Evolutionary conservation across 2,329 filamentous ascomycete species (phyloP), one percentile per base, ranked within the genome.

Genomic region (Penicillium paneum): DNA sequence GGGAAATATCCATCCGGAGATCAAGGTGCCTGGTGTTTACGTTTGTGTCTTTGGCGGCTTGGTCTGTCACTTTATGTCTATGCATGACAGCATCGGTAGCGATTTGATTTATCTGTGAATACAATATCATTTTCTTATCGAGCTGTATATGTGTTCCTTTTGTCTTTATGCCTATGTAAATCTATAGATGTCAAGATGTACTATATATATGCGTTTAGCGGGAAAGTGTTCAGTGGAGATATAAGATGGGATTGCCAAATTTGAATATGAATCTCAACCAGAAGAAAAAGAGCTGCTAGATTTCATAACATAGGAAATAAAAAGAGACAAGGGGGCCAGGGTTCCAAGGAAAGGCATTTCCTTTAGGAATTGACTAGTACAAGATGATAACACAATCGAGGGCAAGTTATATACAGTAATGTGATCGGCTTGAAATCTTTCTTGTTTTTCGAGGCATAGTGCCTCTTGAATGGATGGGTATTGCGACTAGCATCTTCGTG

Each of bases 391-490:
- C 59, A 62, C 56, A 59, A 55, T 56, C 50, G 58, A 58, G 59
- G 61, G 60, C 55, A 57, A 56, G 57, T 65, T 71, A 71, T 71
- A 64, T 71, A 71, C 69, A 71, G 59, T 59, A 60, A 42, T 52
- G 55, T 64, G 57, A 52, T 54, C 51, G 55, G 44, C 40, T 50
- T 41, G 39, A 29, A 50, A 48, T 53, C 57, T 53, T 62, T 55
- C 56, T 51, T 61, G 56, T 55, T 57, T 59, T 62, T 64, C 58
- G 29, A 55, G 52, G 44, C 44, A 59, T 44, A 32, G 42, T 44
- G 49, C 44, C 34, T 46, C 46, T 34, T 48, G 42, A 49, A 49
- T 36, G 34, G 49, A 48, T 32, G 40, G 50, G 49, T 56, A 54
- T 54, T 54, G 46, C 34, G 31, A 50, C 24, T 28, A 50, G 46